Percentiles rank a stretch among this genome's conserved stretches.
These are phyloP conservation scores for Aspergillus saccharolyticus DNA, from an alignment of 495 filamentous ascomycete species.

Conservation along the genomic window DNA sequence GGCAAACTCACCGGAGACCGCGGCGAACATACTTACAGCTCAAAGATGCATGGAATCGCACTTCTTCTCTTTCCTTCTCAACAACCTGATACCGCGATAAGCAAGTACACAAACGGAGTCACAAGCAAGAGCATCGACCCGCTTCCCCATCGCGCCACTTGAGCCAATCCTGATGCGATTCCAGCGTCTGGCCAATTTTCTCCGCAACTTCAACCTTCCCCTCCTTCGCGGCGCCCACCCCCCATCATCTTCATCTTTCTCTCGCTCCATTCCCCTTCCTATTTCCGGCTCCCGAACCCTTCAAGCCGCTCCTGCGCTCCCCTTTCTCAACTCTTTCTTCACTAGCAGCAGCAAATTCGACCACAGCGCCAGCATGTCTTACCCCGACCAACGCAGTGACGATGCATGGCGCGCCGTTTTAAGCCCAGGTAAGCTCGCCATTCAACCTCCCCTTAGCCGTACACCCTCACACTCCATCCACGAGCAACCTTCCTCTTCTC, in stretches of 20 bases:
- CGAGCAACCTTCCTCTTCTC: no score
- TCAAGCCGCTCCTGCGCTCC: constrained; percentile 63
- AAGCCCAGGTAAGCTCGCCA: constrained; percentile 53
- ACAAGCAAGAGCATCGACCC: background rate
- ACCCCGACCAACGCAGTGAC: constrained; percentile 71
- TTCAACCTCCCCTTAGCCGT: background rate
- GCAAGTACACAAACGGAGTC: no score
- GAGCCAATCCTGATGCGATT: constrained; percentile 49
- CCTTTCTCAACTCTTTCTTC: constrained; percentile 78
- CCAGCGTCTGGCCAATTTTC: constrained; percentile 41
- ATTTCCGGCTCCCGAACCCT: constrained; percentile 35
- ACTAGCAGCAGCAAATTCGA: constrained; percentile 46
- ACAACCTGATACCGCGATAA: no score
- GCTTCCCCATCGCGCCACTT: background rate
- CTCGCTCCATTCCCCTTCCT: constrained; percentile 21
- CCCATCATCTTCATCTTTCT: background rate
- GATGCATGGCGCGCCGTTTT: constrained; percentile 87
- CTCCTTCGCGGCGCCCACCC: constrained; percentile 10
- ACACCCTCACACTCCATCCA: no score
- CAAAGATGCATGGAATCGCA: background rate
- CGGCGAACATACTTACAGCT: background rate
- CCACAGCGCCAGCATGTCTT: constrained; percentile 64
- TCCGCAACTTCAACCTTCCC: constrained; percentile 45
- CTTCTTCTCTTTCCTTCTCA: background rate
- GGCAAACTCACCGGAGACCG: constrained; percentile 6